Evolutionary conservation across 331 rosid species (phyloP), one percentile per base, ranked within the genome.

Genomic region (Phaseolus coccineus): DNA sequence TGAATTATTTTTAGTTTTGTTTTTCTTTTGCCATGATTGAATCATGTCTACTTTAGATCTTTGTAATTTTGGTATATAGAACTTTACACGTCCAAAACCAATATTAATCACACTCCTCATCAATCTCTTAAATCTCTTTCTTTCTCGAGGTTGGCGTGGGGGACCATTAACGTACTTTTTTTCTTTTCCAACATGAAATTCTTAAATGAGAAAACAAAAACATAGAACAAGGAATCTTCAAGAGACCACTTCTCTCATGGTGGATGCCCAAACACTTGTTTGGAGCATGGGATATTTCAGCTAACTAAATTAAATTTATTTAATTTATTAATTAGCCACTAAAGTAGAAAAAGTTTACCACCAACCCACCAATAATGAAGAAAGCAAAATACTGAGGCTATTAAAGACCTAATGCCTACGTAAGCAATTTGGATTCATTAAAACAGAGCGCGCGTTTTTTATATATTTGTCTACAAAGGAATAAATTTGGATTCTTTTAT

Each of bases 221-320:
- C 81, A 73, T 69, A 61, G 71, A 65, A 9, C 6, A 62, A 37
- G 76, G 89, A 81, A 87, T 85, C 89, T 86, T 70, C 1, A 62
- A 19, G 72, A 79, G 81, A 55, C 79, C 79, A 69, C 30, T 40
- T 25, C 0, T 59, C 22, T 55, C 11, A 27, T 27, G 76, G 55
- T 77, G 79, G 88, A 61, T 77, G 64, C 70, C 83, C 75, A 75
- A 66, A 56, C 68, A 37, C 5, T 37, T 37, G 40, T 37, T 40
- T 40, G 65, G 81, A 52, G 10, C 55, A 56, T 66, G 76, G 28
- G 33, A 63, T 39, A 76, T 76, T 76, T 76, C 46, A 71, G 64
- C 56, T 46, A 52, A 82, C 31, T 52, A 28, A 74, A 31, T 66
- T 42, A 12, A 46, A 24, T n/a, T 16, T 70, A 35, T 35, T 35